Evolutionary conservation across 1,284 basidiomycete species (phyloP).

Genomic region (Fomitopsis palustris): DNA sequence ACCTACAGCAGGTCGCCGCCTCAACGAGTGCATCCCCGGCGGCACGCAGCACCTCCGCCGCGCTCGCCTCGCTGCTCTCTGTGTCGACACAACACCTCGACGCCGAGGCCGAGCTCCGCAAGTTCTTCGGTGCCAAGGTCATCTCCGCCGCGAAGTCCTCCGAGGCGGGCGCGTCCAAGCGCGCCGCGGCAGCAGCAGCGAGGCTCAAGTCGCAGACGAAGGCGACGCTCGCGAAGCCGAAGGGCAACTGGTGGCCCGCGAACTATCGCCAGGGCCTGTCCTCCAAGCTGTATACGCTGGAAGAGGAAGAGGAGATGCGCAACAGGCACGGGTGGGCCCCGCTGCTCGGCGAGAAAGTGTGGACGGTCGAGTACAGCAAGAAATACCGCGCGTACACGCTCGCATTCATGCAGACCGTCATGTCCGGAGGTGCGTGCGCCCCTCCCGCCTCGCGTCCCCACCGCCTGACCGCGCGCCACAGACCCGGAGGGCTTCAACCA

Average conservation of each 20-base stretch:
- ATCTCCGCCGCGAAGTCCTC: constrained; percentile 57
- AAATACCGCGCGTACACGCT: constrained; percentile 78
- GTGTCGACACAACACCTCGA: constrained; percentile 81
- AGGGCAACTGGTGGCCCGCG: constrained; percentile 59
- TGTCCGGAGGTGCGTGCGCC: constrained; percentile 67
- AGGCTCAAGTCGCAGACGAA: constrained; percentile 19
- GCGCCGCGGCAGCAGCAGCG: constrained; percentile 2
- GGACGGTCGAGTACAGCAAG: constrained; percentile 83
- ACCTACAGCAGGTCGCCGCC: constrained; percentile 39
- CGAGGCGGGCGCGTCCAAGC: constrained; percentile 29
- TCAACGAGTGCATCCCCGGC: constrained; percentile 23
- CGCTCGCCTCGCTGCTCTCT: constrained; percentile 59
- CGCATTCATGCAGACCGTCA: constrained; percentile 77
- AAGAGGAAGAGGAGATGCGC: constrained; percentile 49
- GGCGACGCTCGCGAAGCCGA: constrained; percentile 56
- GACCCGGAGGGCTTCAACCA: constrained; percentile 68
- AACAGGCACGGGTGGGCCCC: constrained; percentile 40
- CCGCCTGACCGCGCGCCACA: constrained; percentile 23
- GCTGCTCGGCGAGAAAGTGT: constrained; percentile 66
- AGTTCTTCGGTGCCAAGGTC: constrained; percentile 90
- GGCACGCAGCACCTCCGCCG: constrained; percentile 23
- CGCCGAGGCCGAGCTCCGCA: constrained; percentile 82
- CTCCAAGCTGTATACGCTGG: constrained; percentile 50
- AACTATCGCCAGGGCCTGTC: constrained; percentile 69
- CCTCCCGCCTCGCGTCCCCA: not conserved